Evolutionary conservation across 2,329 filamentous ascomycete species (phyloP), one percentile per base, ranked within the genome.

Genomic region (Venturiaceae sp.): DNA sequence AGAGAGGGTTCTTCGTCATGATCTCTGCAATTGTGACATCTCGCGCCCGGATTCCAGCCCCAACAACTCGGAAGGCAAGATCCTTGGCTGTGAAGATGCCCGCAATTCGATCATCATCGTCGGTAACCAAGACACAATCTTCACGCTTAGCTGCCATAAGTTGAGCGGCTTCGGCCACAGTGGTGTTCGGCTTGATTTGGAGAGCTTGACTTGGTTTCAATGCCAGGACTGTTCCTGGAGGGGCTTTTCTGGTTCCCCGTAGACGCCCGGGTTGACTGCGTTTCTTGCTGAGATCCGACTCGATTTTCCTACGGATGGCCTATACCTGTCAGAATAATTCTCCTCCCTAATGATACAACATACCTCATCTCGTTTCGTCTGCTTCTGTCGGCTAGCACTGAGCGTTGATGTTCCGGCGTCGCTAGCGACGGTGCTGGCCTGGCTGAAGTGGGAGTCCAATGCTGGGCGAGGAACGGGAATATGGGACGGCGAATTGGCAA

Each of bases 1-100:
- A 99, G 16, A 99, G 83, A 11, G 94, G 94, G 77, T 99, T 99
- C 80, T 97, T 96, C 71, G 94, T 99, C 94, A 99, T 99, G 73
- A 99, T 99, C 70, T 97, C 92, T 64, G 91, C 88, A 70, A 99
- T 96, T 23, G 90, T 95, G 66, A 97, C 84, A 70, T 86, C 90
- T 71, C 84, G 87, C 33, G 94, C 88, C 77, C 96, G 95, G 68
- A 92, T 81, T 30, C 94, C 94, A 58, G 86, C 84, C 58, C 92
- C 94, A 28, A 99, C 92, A 11, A 99, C 94, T 60, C 94, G 86
- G 79, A 97, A 99, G 19, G 94, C 94, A 70, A 99, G 80, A 78
- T 99, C 94, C 79, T 99, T 99, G 64, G 94, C 94, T 0, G 94
- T 99, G 73, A 99, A 99, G 72, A 99, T 99, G 76, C 94, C 94